Base-by-base conservation (phyloP, 2,329 filamentous ascomycete genomes). In the Phialophora expanda region DNA sequence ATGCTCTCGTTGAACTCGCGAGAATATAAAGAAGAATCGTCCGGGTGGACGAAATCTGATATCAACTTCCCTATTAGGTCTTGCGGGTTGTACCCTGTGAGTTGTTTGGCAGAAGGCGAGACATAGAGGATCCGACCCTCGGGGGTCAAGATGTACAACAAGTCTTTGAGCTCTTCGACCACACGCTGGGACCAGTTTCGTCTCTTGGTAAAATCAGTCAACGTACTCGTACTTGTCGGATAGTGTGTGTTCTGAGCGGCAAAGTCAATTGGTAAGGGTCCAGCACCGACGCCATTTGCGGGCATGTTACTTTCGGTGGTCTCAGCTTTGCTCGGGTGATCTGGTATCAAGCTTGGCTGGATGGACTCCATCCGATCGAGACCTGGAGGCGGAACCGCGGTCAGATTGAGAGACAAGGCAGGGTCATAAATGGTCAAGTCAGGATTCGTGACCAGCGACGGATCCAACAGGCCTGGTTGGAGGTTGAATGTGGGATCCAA, bases 1-100 rank as follows among this genome's bases (percentile, higher is more conserved):
- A 97, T 94, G 17, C 90, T 91, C 76, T 96, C 92, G 76, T 95
- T 93, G 81, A 97, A 89, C 76, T 97, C 93, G 61, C 91, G 86
- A 62, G 92, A 87, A 74, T 96, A 96, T 69, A 94, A 88, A 62
- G 87, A 87, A 70, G 88, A 87, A 78, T 97, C 93, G 76, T 96
- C 93, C 4, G 89, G 86, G 76, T 98, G 94, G 65, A 97, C 89
- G 71, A 91, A 88, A 57, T 97, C 91, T 58, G 87, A 88, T 61
- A 98, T 86, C 73, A 93, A 90, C 70, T 85, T 86, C 67, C 92
- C 90, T 65, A 89, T 81, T 38, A 97, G 82, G 71, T 93, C 89
- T 3, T 87, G 83, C 1, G 86, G 79, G 20, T 86, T 83, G 77
- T 92, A 94, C 56, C 93, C 93, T 1, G 91, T 94, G 46, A 97